Conservation (phyloP, 2,329 filamentous ascomycete genomes). For the Fusarium sp. region DNA sequence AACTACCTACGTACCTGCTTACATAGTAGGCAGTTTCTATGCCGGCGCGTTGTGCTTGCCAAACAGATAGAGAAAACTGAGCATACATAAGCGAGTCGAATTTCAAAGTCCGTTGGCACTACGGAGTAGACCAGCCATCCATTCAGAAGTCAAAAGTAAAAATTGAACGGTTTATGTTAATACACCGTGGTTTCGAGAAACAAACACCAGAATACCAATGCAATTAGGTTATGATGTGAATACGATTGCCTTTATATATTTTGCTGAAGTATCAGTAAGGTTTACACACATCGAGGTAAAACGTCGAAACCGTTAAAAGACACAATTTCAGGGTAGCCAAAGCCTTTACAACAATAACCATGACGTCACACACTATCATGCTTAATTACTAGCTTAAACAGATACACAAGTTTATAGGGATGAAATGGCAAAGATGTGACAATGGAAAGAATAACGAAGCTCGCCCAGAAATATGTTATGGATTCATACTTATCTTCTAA, state of each 20-base stretch:
- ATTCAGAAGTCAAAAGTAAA: not conserved
- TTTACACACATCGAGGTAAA: not conserved
- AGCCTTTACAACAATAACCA: not conserved
- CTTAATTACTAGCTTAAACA: slow-evolving; percentile 20
- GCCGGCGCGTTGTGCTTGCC: not conserved
- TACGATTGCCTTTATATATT: not conserved
- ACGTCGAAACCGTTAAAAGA: not conserved
- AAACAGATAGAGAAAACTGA: too few relatives aligned
- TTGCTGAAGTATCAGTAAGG: not conserved
- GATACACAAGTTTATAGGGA: not conserved
- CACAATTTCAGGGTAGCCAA: not conserved
- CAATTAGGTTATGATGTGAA: not conserved
- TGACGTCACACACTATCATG: slow-evolving; percentile 16
- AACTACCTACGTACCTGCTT: not conserved
- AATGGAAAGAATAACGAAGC: not conserved
- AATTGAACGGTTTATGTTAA: not conserved
- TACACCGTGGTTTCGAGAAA: not conserved
- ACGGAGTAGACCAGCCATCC: too few relatives aligned
- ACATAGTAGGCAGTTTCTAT: not conserved
- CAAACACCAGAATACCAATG: not conserved
- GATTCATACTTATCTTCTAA: not conserved
- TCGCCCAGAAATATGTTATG: not conserved
- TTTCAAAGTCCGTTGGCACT: too few relatives aligned
- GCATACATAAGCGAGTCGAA: not conserved
- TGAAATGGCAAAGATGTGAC: not conserved